Base-by-base conservation (phyloP, 805 yeast genomes). In the Yamadazyma philogaea region DNA sequence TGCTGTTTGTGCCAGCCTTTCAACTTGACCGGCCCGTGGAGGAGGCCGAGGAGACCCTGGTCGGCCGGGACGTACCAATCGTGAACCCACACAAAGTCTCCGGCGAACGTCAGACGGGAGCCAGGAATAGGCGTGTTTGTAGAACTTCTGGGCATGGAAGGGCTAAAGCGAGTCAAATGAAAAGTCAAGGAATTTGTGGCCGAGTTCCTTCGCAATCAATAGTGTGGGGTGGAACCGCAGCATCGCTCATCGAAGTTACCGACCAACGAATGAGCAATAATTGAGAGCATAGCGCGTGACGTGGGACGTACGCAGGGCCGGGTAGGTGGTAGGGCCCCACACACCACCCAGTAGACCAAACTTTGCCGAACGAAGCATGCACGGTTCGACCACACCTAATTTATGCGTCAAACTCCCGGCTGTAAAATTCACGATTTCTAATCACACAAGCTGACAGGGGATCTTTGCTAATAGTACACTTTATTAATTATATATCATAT, bases 1-100 rank as follows among this genome's bases (percentile, higher is more conserved):
- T 50, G 53, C 7, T 56, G 57, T 48, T 61, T 67, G 47, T 54
- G 54, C 75, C 75, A 70, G 6, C 74, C 72, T 48, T 65, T 68
- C 36, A 66, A 49, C 30, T 53, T 40, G 50, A 37, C 47, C 43
- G 33, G 30, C 16, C n/a, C 42, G 31, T 21, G 46, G 40, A 18
- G 39, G 21, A 21, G 21, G 21, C 28, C 27, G 34, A 30, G 28
- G 43, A 34, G 34, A 11, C 20, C 39, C 30, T 19, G 28, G 22
- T 27, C 35, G 31, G 44, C 46, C 6, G 70, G 68, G 24, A 48
- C 48, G 49, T 62, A 64, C 72, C 73, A 68, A 46, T 63, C 71
- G 30, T 64, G 61, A 38, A 60, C 59, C 74, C 74, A 69, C 2
- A 41, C 44, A 11, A 8, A 33, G 15, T 42, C 37, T 7, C 40